Percentiles rank a stretch among this genome's conserved stretches.
These are phyloP conservation scores for Salix suchowensis DNA, from an alignment of 345 rosid species.

Conservation along the genomic window DNA sequence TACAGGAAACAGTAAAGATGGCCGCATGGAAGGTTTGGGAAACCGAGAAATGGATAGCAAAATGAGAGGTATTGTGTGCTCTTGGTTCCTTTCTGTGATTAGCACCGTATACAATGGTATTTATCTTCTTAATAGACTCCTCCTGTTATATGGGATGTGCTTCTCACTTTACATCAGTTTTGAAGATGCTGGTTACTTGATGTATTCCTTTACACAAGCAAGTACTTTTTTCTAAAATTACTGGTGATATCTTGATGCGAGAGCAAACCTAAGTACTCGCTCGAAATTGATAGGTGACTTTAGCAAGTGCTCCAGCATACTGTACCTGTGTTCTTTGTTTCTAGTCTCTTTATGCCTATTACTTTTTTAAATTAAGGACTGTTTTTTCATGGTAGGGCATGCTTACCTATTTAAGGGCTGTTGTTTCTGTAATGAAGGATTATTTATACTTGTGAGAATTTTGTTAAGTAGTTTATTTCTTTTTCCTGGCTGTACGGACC, in stretches of 20 bases:
- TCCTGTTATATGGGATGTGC: not conserved
- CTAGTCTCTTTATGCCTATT: not conserved
- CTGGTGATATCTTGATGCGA: not conserved
- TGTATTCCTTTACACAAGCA: not conserved
- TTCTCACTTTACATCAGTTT: not conserved
- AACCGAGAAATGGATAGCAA: conserved; percentile 89
- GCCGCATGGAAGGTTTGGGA: conserved; percentile 96
- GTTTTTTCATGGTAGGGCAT: not conserved
- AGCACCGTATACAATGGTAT: conserved; percentile 11
- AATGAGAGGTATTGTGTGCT: conserved; percentile 72
- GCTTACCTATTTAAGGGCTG: not conserved
- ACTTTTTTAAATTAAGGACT: not conserved
- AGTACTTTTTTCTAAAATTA: not conserved
- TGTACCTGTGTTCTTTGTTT: not conserved
- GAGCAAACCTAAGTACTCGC: not conserved
- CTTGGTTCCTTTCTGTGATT: conserved; percentile 28
- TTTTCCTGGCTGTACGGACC: not conserved
- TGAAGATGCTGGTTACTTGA: not conserved
- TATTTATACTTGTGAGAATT: not conserved
- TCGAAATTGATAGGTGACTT: not conserved
- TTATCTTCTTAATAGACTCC: conserved; percentile 6
- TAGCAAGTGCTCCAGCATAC: not conserved
- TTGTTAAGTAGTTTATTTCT: too few species aligned
- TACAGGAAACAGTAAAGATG: conserved; percentile 93
- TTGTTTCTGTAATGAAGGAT: not conserved